phyloP scores from a whole-genome alignment of 2,329 filamentous ascomycete species.

The Stagonosporopsis tanaceti region DNA sequence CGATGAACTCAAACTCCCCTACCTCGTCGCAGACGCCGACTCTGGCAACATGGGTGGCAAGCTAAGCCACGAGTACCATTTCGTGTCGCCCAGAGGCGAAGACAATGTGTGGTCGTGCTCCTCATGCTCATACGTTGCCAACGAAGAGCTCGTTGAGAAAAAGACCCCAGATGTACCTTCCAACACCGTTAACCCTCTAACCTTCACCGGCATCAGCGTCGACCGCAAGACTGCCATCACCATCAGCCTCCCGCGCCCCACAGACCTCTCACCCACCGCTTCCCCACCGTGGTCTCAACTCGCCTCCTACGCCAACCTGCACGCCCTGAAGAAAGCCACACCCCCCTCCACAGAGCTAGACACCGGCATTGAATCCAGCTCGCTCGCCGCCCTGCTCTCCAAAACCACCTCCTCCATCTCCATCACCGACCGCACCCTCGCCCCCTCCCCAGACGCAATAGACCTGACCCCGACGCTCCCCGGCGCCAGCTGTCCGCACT shows the following conservation, averaged over 20 bases:
- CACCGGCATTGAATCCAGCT: slow-evolving; percentile 65
- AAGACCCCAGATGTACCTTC: slow-evolving; percentile 23
- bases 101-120: slow-evolving; percentile 82
- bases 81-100: slow-evolving; percentile 80
- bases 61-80: slow-evolving; percentile 94
- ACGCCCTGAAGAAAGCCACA: slow-evolving; percentile 69
- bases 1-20: slow-evolving; percentile 80
- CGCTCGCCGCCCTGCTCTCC: slow-evolving; percentile 31
- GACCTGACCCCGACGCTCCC: slow-evolving; percentile 71
- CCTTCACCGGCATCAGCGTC: slow-evolving; percentile 71
- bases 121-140: slow-evolving; percentile 78
- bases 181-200: slow-evolving; percentile 25
- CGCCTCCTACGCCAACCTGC: slow-evolving; percentile 60
- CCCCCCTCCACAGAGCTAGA: slow-evolving; percentile 70
- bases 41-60: slow-evolving; percentile 96
- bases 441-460: slow-evolving; percentile 3
- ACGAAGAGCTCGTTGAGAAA: slow-evolving; percentile 80
- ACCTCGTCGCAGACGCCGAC: slow-evolving; percentile 85
- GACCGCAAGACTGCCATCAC: slow-evolving; percentile 74
- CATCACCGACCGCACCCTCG: slow-evolving; percentile 35
- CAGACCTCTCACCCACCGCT: slow-evolving; percentile 1
- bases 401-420: slow-evolving; percentile 23
- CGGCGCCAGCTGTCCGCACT: slow-evolving; percentile 78
- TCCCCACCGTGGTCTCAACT: slow-evolving; percentile 26
- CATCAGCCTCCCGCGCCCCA: slow-evolving; percentile 51